phyloP scores from a whole-genome alignment of 768 basidiomycete species.

The Cubamyces lactineus region DNA sequence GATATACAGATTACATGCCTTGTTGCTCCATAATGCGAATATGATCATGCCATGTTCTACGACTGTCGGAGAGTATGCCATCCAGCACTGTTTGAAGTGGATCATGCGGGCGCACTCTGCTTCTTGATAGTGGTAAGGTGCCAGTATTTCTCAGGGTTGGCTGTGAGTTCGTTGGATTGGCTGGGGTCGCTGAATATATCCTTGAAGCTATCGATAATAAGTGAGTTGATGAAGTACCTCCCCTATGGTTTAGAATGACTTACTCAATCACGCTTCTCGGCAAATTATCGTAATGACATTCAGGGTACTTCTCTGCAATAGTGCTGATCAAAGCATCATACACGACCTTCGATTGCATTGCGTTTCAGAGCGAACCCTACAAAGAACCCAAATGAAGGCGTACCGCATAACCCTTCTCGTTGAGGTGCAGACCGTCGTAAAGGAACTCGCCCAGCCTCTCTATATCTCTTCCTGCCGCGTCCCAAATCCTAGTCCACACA shows the following conservation, averaged over 20 bases:
- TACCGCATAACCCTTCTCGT: conserved; percentile 72
- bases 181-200: no score
- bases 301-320: conserved; percentile 63
- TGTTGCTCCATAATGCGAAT: neutral
- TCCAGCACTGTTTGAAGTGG: no score
- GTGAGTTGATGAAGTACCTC: neutral
- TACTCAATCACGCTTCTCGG: conserved; percentile 61
- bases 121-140: conserved; percentile 10
- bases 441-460: conserved; percentile 53
- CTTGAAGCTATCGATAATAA: neutral
- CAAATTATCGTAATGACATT: conserved; percentile 67
- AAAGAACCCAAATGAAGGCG: conserved; percentile 27
- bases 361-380: neutral
- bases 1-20: neutral
- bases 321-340: conserved; percentile 65
- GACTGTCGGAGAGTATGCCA: neutral
- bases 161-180: conserved; percentile 5
- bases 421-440: conserved; percentile 82
- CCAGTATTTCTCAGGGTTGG: neutral
- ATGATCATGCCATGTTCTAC: neutral
- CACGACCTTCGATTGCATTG: conserved; percentile 52
- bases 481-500: conserved; percentile 72
- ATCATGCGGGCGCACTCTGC: conserved; percentile 2
- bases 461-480: conserved; percentile 66
- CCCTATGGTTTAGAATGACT: conserved; percentile 27